Conservation (phyloP, 345 rosid genomes). For the Citrus inodora region DNA sequence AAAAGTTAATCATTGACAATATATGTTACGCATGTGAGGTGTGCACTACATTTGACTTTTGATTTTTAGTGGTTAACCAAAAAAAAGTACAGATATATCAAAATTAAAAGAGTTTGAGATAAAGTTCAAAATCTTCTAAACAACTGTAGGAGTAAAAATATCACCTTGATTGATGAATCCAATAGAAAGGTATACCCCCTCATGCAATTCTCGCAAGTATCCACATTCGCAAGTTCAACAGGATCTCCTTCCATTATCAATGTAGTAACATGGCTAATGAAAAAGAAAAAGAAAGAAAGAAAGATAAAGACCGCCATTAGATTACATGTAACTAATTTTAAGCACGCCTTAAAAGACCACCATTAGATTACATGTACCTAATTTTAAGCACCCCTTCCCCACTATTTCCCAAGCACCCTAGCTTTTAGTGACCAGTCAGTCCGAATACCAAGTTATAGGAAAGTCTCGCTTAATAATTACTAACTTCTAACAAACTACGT, state of each 20-base stretch:
- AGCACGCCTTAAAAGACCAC: background rate
- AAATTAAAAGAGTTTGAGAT: background rate
- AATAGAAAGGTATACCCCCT: constrained; percentile 64
- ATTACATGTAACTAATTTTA: background rate
- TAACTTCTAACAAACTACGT: background rate
- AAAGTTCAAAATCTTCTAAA: background rate
- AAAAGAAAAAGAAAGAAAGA: background rate
- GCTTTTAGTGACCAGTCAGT: background rate
- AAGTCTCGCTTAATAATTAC: background rate
- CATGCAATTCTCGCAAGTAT: constrained; percentile 64
- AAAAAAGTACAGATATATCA: background rate
- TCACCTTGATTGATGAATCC: constrained; percentile 55
- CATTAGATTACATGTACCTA: background rate
- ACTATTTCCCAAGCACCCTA: background rate
- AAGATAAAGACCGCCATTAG: no score
- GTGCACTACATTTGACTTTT: background rate
- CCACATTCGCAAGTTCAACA: constrained; percentile 57
- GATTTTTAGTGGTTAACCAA: background rate
- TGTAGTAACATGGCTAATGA: constrained; percentile 51
- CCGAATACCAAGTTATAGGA: background rate
- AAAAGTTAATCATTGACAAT: no score
- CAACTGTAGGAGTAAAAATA: constrained; percentile 12
- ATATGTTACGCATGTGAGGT: no score
- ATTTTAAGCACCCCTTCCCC: background rate
- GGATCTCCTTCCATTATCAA: constrained; percentile 56